These are phyloP conservation scores for Solanum bukasovii DNA, from an alignment of 257 asterid genomes.

Conservation along the genomic window DNA sequence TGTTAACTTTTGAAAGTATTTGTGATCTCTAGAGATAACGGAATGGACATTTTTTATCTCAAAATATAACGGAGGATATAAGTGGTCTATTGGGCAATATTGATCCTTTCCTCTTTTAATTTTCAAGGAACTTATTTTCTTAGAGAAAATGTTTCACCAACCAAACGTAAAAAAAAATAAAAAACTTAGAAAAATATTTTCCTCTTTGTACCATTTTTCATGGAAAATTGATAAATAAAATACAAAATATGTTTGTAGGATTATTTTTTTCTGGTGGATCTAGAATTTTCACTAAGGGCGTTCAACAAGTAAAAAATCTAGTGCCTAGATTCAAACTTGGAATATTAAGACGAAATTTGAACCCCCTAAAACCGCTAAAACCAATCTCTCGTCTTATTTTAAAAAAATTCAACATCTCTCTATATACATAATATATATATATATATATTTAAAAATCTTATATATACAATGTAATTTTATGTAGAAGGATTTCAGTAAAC, in stretches of 20 bases:
- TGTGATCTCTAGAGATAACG: neutral
- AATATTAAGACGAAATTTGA: no score
- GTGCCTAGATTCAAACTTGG: no score
- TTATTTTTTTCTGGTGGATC: neutral
- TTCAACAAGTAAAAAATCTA: no score
- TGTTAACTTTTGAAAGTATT: neutral
- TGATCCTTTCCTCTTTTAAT: neutral
- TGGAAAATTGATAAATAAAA: neutral
- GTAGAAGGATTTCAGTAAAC: no score
- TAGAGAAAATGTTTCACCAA: neutral
- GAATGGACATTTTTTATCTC: neutral
- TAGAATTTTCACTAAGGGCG: neutral
- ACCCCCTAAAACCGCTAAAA: neutral
- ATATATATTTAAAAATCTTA: no score
- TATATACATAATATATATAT: no score
- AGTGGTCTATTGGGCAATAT: neutral
- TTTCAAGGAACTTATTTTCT: neutral
- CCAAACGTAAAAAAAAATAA: no score
- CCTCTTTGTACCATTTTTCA: neutral
- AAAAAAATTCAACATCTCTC: neutral
- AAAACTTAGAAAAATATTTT: no score
- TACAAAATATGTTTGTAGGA: no score
- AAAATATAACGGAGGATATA: no score
- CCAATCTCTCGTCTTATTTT: neutral
- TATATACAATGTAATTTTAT: no score